Percentiles rank a stretch among this genome's conserved stretches.
phyloP scores from a whole-genome alignment of 2,329 filamentous ascomycete species.

The Sporothrix pseudoabietina region DNA sequence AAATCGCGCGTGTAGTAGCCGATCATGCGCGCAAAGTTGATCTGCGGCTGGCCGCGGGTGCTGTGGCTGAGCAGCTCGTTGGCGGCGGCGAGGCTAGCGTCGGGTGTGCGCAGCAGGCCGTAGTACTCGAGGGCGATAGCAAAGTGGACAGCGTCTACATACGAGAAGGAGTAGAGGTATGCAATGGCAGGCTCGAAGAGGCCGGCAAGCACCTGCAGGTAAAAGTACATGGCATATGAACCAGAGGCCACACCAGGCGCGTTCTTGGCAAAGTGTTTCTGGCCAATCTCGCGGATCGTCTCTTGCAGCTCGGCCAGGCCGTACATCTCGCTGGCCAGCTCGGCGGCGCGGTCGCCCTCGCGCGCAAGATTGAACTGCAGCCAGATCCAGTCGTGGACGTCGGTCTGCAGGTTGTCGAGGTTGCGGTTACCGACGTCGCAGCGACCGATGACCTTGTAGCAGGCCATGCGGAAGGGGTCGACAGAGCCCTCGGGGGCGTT shows the following conservation, averaged over 20 bases:
- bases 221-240: constrained; percentile 88
- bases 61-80: constrained; percentile 70
- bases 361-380: constrained; percentile 70
- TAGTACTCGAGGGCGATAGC: constrained; percentile 88
- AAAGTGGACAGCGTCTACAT: constrained; percentile 93
- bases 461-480: constrained; percentile 94
- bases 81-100: constrained; percentile 65
- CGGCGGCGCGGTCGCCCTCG: constrained; percentile 64
- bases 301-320: constrained; percentile 70
- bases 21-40: constrained; percentile 92
- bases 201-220: constrained; percentile 84
- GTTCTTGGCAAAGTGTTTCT: constrained; percentile 84
- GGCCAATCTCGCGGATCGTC: constrained; percentile 84
- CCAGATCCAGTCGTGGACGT: constrained; percentile 73
- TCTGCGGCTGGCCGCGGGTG: constrained; percentile 71
- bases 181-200: constrained; percentile 93
- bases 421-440: constrained; percentile 67
- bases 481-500: constrained; percentile 84
- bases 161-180: constrained; percentile 88
- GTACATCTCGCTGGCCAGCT: constrained; percentile 67
- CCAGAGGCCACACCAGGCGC: constrained; percentile 72
- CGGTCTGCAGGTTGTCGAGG: constrained; percentile 63
- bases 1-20: constrained; percentile 97
- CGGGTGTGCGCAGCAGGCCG: constrained; percentile 82
- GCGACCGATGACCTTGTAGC: constrained; percentile 94